Evolutionary conservation across 2,329 filamentous ascomycete genomes (phyloP).

Genomic region (Akanthomyces dipterigenus): DNA sequence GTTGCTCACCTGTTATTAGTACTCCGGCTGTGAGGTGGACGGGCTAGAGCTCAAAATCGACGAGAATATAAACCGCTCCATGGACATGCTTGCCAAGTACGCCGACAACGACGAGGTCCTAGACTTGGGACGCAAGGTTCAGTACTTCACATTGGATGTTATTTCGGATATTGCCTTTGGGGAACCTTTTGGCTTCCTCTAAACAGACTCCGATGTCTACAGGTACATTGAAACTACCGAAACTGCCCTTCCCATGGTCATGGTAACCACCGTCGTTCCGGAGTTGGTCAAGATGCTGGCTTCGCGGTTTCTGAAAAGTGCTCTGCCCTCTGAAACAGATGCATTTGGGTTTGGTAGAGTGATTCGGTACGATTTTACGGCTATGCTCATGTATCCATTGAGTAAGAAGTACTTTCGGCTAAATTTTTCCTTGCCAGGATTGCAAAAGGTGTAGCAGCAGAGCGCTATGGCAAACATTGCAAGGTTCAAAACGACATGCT

Average conservation of each 20-base stretch:
- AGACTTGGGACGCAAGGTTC: slow-evolving; percentile 40
- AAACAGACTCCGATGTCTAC: slow-evolving; percentile 38
- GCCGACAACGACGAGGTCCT: slow-evolving; percentile 31
- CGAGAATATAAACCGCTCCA: slow-evolving; percentile 35
- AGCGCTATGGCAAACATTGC: slow-evolving; percentile 37
- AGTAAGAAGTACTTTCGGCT: too few species aligned
- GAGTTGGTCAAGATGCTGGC: slow-evolving; percentile 34
- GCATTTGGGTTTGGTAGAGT: slow-evolving; percentile 32
- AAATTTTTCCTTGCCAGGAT: slow-evolving; percentile 19
- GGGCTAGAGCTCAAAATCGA: slow-evolving; percentile 43
- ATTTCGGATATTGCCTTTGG: slow-evolving; percentile 46
- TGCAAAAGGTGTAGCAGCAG: slow-evolving; percentile 37
- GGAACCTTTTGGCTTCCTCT: slow-evolving; percentile 38
- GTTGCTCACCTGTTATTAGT: slow-evolving; percentile 19
- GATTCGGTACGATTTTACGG: slow-evolving; percentile 31
- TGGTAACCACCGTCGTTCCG: slow-evolving; percentile 36
- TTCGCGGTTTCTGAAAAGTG: slow-evolving; percentile 31
- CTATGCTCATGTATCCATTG: not conserved
- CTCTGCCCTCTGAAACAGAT: slow-evolving; percentile 35
- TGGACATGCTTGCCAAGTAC: slow-evolving; percentile 37
- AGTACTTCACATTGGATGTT: slow-evolving; percentile 48
- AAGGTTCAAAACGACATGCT: slow-evolving; percentile 46
- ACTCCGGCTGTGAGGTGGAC: slow-evolving; percentile 47
- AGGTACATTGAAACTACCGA: slow-evolving; percentile 39
- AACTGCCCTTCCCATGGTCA: slow-evolving; percentile 35